phyloP scores from a whole-genome alignment of 2,329 filamentous ascomycete species.

The Colletotrichum melonis region DNA sequence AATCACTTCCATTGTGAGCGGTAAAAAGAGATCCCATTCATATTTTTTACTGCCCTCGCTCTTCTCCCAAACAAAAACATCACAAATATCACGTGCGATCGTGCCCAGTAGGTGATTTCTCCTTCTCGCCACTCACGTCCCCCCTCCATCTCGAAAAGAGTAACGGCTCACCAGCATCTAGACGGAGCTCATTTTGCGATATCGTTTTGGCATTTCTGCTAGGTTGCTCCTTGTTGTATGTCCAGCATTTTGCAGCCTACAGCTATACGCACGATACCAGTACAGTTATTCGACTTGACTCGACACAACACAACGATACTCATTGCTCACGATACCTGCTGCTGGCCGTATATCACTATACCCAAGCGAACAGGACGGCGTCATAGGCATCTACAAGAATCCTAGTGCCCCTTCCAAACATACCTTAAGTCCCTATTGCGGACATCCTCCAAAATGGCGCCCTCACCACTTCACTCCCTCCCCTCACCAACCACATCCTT shows the following conservation, averaged over 20 bases:
- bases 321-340: neutral
- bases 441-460: neutral
- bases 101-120: neutral
- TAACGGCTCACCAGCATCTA: neutral
- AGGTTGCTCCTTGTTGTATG: neutral
- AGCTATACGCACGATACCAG: neutral
- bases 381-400: neutral
- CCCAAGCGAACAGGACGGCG: neutral
- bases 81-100: neutral
- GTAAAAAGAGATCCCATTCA: neutral
- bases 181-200: neutral
- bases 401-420: neutral
- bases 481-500: neutral
- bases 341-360: neutral
- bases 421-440: neutral
- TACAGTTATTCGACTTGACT: neutral
- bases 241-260: neutral
- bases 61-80: neutral
- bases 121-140: neutral
- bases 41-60: neutral
- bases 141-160: neutral
- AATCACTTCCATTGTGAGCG: neutral
- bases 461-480: neutral
- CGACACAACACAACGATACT: neutral
- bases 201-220: neutral